Base-by-base conservation (phyloP, 1,139 yeast genomes). In the Candida albicans region DNA sequence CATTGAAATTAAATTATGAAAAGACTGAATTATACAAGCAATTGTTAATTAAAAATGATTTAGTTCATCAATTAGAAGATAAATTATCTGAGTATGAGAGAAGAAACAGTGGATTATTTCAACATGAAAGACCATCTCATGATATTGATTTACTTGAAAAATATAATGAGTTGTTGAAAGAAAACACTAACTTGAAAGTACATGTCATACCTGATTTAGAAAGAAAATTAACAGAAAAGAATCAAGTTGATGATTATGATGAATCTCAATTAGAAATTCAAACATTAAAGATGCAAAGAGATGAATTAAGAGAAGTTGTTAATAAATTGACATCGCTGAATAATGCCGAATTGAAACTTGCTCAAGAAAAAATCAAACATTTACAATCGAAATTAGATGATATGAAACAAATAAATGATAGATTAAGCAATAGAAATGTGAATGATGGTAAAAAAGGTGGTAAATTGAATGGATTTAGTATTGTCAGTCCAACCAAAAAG, bases 251-350 rank as follows among this genome's bases (percentile, higher is more conserved):
- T 8, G 45, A 40, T 11, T 40, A 32, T 34, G 62, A 58, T 33
- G 52, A 61, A 57, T 40, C 40, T 7, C 18, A 24, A 35, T 15
- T 37, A 28, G 49, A 48, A 43, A 62, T 73, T 15, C 48, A 54
- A 27, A 59, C 68, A 27, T 61, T 80, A 47, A 77, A 72, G 48
- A 60, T 61, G 14, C 88, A 82, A 59, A 60, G 84, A 36, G 84
- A 81, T 46, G 84, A 79, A 42, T 67, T 82, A 40, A 66, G 87
- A 26, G 84, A 80, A 41, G 82, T 80, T 27, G 65, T 73, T 26
- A 59, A 67, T 35, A 65, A 68, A 48, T 56, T 74, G 44, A 67
- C 71, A 11, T 49, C 64, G 3, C 64, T 64, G 34, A 74, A 71
- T 42, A 59, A 57, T 33, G 64, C 62, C 31, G 79, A 73, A 48